Base-by-base conservation (phyloP, 345 rosid genomes). In the Citrus sp. region DNA sequence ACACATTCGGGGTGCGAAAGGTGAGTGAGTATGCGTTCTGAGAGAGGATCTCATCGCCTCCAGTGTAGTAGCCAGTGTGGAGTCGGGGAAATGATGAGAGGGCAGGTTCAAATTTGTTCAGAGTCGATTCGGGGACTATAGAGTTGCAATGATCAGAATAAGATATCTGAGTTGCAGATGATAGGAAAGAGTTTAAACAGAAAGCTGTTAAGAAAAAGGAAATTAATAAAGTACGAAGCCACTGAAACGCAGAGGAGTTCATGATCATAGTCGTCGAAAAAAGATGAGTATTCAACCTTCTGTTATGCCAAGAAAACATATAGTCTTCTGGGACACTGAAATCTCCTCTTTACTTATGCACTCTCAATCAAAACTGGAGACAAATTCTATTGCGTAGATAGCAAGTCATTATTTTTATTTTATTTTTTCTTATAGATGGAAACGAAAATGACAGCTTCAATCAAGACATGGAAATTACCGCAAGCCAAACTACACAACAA, bases 121-220 rank as follows among this genome's bases (percentile, higher is more conserved):
- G 67, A 38, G 61, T 32, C n/a, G 85, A 71, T 67, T 70, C 86
- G 2, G 84, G 84, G 66, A 87, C 75, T 6, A 80, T 0, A 0
- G 70, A 76, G 68, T 68, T 74, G 58, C 90, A 89, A 65, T 82
- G 72, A 21, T 82, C 78, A 56, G 77, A 34, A 72, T 85, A 86
- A 38, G 72, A 69, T 32, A 54, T 18, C 40, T 73, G 56, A 49
- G 64, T 35, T 30, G 58, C 22, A 54, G 80, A 72, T 19, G 68
- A 75, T 38, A 63, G 67, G 4, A 75, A 72, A 58, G 25, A 67
- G 22, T 40, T 25, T 12, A 27, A 61, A 74, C 38, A 9, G 34
- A 27, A 2, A 62, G 40, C 58, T 19, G 28, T 21, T 49, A 65
- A 27, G 56, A 73, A 28, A 56, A 79, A 21, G 59, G 58, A 75